Percentiles rank a stretch among this genome's conserved stretches.
Conservation (phyloP, 768 basidiomycete genomes). For the Paxillus ammoniavirescens region DNA sequence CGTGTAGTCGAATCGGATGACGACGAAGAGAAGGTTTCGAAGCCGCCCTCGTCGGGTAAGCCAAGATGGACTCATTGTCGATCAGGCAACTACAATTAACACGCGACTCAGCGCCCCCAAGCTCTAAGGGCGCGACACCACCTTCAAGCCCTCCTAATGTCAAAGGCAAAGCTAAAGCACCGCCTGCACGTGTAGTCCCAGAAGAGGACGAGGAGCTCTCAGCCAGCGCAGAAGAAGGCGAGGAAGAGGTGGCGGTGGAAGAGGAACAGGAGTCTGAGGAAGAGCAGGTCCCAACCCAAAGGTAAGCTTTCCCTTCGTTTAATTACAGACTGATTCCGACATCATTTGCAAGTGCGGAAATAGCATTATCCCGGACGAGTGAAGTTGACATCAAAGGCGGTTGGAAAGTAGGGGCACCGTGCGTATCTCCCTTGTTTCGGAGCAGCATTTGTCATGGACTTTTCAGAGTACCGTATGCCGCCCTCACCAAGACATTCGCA, state of each 20-base stretch:
- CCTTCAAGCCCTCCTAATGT: constrained; percentile 1
- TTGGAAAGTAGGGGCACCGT: constrained; percentile 87
- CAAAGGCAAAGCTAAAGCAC: constrained; percentile 17
- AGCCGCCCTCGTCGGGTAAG: constrained; percentile 1
- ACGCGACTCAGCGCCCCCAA: background rate
- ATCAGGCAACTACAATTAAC: background rate
- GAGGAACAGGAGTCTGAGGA: constrained; percentile 45
- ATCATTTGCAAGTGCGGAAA: constrained; percentile 54
- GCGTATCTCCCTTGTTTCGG: constrained; percentile 30
- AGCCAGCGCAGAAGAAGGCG: constrained; percentile 36
- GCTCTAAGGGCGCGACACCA: background rate
- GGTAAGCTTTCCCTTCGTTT: constrained; percentile 37
- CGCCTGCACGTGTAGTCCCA: constrained; percentile 11
- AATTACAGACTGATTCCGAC: constrained; percentile 2
- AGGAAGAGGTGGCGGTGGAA: constrained; percentile 38
- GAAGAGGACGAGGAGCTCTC: constrained; percentile 34
- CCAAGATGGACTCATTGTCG: background rate
- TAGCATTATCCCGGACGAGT: constrained; percentile 53
- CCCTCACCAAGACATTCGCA: constrained; percentile 84
- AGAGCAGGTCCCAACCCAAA: constrained; percentile 57
- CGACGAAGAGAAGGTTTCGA: constrained; percentile 36
- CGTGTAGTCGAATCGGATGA: constrained; percentile 51
- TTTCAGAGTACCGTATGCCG: constrained; percentile 87
- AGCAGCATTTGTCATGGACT: background rate
- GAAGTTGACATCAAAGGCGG: constrained; percentile 79